Percentiles rank a stretch among this genome's conserved stretches.
phyloP scores from a whole-genome alignment of 352 stramenopile genomes.

The Globisporangium middletonii region DNA sequence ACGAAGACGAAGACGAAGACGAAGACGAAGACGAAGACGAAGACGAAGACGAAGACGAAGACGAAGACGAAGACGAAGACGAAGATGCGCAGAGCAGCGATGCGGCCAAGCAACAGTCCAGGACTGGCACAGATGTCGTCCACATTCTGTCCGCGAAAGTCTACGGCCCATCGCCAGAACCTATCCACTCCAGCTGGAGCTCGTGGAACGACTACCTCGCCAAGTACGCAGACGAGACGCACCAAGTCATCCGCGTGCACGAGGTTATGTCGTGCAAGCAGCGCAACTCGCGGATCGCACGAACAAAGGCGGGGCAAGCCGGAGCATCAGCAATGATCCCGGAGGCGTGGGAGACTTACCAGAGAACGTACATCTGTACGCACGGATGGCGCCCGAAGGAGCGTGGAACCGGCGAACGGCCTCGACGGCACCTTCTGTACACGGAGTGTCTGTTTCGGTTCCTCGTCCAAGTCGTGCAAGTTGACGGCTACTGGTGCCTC shows the following conservation, averaged over 20 bases:
- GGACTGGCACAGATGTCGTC: no score
- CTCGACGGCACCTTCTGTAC: background rate
- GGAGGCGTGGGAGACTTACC: background rate
- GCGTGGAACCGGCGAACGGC: background rate
- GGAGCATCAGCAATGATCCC: background rate
- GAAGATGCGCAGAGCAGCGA: no score
- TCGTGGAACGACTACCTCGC: background rate
- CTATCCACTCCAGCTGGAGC: background rate
- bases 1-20: no score
- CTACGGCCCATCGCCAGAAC: background rate
- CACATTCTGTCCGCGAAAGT: background rate
- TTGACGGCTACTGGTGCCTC: background rate
- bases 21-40: no score
- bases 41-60: no score
- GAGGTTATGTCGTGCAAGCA: background rate
- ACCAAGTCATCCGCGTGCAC: background rate
- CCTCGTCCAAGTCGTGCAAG: background rate
- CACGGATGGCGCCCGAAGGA: background rate
- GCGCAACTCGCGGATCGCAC: background rate
- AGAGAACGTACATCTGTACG: background rate
- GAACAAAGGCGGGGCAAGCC: background rate
- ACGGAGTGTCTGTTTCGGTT: background rate
- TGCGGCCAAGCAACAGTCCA: no score
- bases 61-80: no score
- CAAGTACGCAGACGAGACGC: background rate